Conservation (phyloP, 2,329 filamentous ascomycete genomes). For the Cytospora piceae region DNA sequence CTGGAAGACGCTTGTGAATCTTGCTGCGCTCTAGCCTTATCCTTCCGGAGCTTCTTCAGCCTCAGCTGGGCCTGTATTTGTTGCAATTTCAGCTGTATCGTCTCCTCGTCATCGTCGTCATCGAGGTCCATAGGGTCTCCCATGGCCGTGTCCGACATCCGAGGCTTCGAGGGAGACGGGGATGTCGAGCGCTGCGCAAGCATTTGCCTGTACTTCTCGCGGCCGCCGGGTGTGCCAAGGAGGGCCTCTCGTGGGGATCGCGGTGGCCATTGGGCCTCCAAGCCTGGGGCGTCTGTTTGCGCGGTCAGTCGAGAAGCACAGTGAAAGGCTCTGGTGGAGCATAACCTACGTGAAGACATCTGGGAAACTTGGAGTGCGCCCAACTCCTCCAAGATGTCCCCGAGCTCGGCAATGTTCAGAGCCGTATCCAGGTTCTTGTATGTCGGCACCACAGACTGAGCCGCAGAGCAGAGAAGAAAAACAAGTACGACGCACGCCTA, state of each 20-base stretch:
- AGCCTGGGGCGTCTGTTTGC: slow-evolving; percentile 37
- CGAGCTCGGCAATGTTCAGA: slow-evolving; percentile 14
- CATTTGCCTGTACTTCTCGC: slow-evolving; percentile 72
- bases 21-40: slow-evolving; percentile 45
- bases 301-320: slow-evolving; percentile 26
- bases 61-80: slow-evolving; percentile 88
- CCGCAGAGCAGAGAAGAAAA: neutral
- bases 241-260: slow-evolving; percentile 68
- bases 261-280: slow-evolving; percentile 66
- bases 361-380: slow-evolving; percentile 1
- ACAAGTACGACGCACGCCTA: slow-evolving; percentile 27
- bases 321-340: slow-evolving; percentile 10
- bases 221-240: slow-evolving; percentile 74
- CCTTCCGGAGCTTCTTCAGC: slow-evolving; percentile 81
- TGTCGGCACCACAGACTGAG: slow-evolving; percentile 7
- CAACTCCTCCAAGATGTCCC: slow-evolving; percentile 11
- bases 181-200: slow-evolving; percentile 69
- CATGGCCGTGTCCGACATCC: slow-evolving; percentile 29
- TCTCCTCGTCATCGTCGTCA: slow-evolving; percentile 85
- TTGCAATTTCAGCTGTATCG: slow-evolving; percentile 79
- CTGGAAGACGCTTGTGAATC: slow-evolving; percentile 19
- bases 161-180: slow-evolving; percentile 62
- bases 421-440: slow-evolving; percentile 12
- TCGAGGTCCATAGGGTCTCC: slow-evolving; percentile 39
- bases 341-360: slow-evolving; percentile 24